These are phyloP conservation scores for Colletotrichum phormii DNA, from an alignment of 2,329 filamentous ascomycete genomes.

Conservation along the genomic window DNA sequence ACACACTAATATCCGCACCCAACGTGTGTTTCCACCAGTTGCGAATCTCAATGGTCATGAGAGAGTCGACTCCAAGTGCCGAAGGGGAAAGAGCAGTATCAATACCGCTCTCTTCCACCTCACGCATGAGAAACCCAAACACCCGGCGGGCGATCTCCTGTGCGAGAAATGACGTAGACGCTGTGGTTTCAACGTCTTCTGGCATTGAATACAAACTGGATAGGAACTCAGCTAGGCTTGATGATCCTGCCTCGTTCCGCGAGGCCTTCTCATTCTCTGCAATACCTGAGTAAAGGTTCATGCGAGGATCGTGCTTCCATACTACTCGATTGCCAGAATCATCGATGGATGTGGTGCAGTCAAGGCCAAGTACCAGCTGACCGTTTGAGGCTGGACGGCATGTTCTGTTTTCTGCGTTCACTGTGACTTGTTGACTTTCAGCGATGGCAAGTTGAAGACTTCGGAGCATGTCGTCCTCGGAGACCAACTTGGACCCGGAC, in stretches of 20 bases:
- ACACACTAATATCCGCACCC: constrained; percentile 11
- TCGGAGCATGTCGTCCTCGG: background rate
- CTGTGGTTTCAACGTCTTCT: background rate
- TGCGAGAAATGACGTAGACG: background rate
- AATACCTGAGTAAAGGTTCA: background rate
- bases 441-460: constrained; percentile 9
- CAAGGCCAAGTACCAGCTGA: background rate
- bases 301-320: constrained; percentile 20
- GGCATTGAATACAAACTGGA: background rate
- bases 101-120: background rate
- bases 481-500: constrained; percentile 5
- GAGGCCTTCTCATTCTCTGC: too few relatives aligned
- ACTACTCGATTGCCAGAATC: background rate
- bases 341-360: background rate
- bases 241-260: background rate
- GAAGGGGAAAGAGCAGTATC: constrained; percentile 15
- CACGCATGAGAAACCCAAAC: constrained; percentile 2
- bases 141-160: background rate
- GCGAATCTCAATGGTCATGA: constrained; percentile 35
- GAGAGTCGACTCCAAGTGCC: constrained; percentile 29
- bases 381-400: background rate
- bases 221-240: background rate
- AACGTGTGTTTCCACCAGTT: constrained; percentile 32
- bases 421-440: background rate
- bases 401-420: too few relatives aligned